phyloP scores from a whole-genome alignment of 129 eudicot genomes.

The Glebionis coronaria region DNA sequence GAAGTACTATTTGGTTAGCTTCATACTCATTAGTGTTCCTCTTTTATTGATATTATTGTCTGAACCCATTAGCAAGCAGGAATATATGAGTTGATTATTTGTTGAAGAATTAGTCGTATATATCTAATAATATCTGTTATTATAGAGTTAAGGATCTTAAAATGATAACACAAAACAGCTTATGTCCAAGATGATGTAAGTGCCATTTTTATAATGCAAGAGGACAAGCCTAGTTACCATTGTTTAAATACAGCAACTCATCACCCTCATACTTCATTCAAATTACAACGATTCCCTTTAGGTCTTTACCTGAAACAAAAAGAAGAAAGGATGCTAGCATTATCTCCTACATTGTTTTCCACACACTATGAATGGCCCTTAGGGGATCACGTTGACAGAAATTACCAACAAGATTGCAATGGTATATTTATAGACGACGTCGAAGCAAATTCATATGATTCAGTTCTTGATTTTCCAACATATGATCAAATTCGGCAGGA shows the following conservation, averaged over 20 bases:
- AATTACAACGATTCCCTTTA: too few relatives aligned
- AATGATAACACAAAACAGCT: too few relatives aligned
- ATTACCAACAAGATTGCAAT: constrained; percentile 15
- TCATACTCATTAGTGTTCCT: too few relatives aligned
- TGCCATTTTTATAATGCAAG: not conserved
- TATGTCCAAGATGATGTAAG: not conserved
- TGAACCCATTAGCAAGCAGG: too few relatives aligned
- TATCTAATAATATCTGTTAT: too few relatives aligned
- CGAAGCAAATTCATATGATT: constrained; percentile 23
- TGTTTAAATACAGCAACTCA: constrained; percentile 14
- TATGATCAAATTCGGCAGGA: constrained; percentile 12
- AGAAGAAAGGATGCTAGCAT: constrained; percentile 14
- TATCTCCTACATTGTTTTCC: constrained; percentile 23
- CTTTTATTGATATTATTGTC: too few relatives aligned
- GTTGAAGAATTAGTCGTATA: too few relatives aligned
- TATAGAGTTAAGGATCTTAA: too few relatives aligned
- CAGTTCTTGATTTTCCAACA: constrained; percentile 7
- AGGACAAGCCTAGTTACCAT: constrained; percentile 4
- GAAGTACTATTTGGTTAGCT: too few relatives aligned
- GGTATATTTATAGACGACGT: not conserved
- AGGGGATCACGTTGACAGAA: constrained; percentile 26
- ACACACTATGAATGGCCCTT: constrained; percentile 26
- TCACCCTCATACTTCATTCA: not conserved
- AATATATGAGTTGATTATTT: too few relatives aligned
- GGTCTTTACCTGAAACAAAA: not conserved